Evolutionary conservation across 768 basidiomycete species (phyloP), one percentile per base, ranked within the genome.

Genomic region (Hericium rajendrae): DNA sequence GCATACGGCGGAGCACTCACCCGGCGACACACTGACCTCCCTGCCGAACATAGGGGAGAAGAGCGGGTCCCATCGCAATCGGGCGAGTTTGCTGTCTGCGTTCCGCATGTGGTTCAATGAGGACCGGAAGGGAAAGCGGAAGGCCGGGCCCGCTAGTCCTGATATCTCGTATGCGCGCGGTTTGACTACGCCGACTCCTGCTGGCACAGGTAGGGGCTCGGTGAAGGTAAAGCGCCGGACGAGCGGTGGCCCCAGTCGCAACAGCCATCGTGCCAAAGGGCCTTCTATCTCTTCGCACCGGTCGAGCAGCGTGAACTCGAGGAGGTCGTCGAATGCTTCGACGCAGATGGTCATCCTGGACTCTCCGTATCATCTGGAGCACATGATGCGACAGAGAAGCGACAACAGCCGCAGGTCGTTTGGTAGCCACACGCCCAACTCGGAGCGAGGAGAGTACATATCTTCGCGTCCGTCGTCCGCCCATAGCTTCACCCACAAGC

Each of bases 21-120:
- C 79, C 1, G 80, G 81, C 15, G 75, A 76, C 54, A 83, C 68
- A 61, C 77, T 70, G 72, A 82, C 37, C 43, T 77, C 70, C 67
- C 77, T 71, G 66, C 80, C 74, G n/a, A 70, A 68, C 49, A 72
- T 72, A 50, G 62, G 66, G 0, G 65, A 71, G 53, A 77, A 74
- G 60, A 61, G 65, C 20, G 59, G 66, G 15, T 74, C 74, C 20
- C 72, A 78, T 32, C 77, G 85, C 22, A 85, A 88, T 67, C 78
- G 88, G 38, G 88, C 90, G 8, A 92, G 88, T 66, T 68, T 98
- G 28, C 73, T 97, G 51, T 84, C 86, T 2, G 82, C 91, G 6
- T 92, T 98, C 72, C 81, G 91, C 48, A 77, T 86, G 60, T 93
- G 94, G 91, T 95, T 97, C 72, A 83, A 92, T 59, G 93, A 97